Percentiles rank a stretch among this genome's conserved stretches.
Conservation (phyloP, 768 basidiomycete species). For the Lactarius evosmus region DNA sequence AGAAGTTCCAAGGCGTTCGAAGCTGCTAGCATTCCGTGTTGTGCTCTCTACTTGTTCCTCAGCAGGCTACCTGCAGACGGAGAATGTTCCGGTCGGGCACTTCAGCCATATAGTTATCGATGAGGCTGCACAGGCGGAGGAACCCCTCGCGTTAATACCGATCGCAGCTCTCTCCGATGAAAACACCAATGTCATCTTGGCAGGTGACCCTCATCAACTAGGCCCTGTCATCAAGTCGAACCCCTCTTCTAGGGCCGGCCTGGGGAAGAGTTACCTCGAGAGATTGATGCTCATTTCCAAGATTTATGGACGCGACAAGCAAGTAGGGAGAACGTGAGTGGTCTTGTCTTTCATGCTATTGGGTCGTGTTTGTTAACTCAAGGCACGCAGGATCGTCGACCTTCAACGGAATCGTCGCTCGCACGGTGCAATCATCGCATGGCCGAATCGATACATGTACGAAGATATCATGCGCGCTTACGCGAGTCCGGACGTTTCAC, state of each 20-base stretch:
- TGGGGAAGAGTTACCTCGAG: conserved; percentile 61
- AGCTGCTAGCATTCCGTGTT: conserved; percentile 45
- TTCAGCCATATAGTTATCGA: conserved; percentile 69
- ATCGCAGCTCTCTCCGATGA: conserved; percentile 57
- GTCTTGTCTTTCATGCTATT: background rate
- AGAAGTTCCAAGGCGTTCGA: conserved; percentile 34
- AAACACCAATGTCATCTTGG: conserved; percentile 55
- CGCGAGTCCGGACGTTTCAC: conserved; percentile 33
- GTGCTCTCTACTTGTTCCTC: conserved; percentile 67
- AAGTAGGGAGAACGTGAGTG: conserved; percentile 25
- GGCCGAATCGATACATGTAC: conserved; percentile 62
- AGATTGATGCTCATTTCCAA: conserved; percentile 43
- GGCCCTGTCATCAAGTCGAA: conserved; percentile 63
- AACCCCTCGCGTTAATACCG: conserved; percentile 60
- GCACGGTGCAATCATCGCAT: conserved; percentile 55
- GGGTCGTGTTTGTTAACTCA: background rate
- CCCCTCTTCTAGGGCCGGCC: conserved; percentile 53
- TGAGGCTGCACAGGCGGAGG: conserved; percentile 70
- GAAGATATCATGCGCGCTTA: conserved; percentile 37
- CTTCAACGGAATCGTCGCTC: conserved; percentile 65
- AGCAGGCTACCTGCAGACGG: conserved; percentile 50
- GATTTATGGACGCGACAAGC: conserved; percentile 23
- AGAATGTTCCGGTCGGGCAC: conserved; percentile 58
- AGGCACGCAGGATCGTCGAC: conserved; percentile 50
- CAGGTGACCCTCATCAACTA: conserved; percentile 70